Conservation (phyloP, 352 stramenopile genomes). For the Phytophthora hibernalis region DNA sequence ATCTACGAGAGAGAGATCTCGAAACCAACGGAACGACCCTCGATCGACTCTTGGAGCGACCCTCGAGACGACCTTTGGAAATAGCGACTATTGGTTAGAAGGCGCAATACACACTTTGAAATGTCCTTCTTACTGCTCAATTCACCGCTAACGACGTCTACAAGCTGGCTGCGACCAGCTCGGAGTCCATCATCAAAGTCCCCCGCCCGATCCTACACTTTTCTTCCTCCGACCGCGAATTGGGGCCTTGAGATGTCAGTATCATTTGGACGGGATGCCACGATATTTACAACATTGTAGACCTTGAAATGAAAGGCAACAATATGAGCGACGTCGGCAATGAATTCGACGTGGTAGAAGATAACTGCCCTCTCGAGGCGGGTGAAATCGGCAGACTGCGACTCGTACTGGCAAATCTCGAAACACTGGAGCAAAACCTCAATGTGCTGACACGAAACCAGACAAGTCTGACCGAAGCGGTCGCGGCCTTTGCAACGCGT, state of each 20-base stretch:
- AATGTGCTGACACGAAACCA: not conserved
- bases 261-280: not conserved
- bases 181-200: conserved; percentile 5
- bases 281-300: conserved; percentile 1
- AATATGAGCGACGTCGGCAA: not conserved
- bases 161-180: not conserved
- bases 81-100: not conserved
- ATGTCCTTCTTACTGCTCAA: not conserved
- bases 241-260: conserved; percentile 3
- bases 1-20: not conserved
- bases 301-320: not conserved
- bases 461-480: not conserved
- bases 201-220: conserved; percentile 6
- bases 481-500: not conserved
- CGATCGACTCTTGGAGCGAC: too few species aligned
- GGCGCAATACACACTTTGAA: not conserved
- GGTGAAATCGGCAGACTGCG: not conserved
- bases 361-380: not conserved
- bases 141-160: not conserved
- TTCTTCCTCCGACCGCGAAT: conserved; percentile 5
- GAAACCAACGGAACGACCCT: too few species aligned
- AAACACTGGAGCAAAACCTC: not conserved
- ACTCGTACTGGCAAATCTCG: not conserved
- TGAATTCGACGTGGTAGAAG: not conserved
- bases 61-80: not conserved